Percentiles rank a stretch among this genome's conserved stretches.
These are phyloP conservation scores for Carallia pectinifolia DNA, from an alignment of 345 rosid species.

Conservation along the genomic window DNA sequence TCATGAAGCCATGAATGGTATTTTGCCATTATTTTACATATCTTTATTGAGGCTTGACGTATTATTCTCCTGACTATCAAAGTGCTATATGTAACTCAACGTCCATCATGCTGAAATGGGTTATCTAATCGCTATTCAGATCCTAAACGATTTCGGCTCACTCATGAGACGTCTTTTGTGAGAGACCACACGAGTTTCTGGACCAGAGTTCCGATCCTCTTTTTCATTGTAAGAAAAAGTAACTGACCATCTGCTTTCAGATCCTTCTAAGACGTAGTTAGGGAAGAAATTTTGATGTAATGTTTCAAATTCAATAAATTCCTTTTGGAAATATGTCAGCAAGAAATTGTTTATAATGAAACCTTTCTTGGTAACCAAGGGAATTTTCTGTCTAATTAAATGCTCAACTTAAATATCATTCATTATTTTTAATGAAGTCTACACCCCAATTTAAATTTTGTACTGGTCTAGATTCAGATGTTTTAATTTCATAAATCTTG, in stretches of 20 bases:
- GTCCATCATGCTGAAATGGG: constrained; percentile 12
- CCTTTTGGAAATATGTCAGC: too few species aligned
- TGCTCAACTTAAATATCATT: too few species aligned
- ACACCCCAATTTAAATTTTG: too few species aligned
- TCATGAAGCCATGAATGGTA: constrained; percentile 45
- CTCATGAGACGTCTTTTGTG: constrained; percentile 92
- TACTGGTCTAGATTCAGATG: too few species aligned
- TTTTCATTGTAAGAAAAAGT: constrained; percentile 55
- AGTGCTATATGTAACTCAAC: background rate
- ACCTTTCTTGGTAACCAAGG: too few species aligned
- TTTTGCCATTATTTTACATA: background rate
- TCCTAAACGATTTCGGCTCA: constrained; percentile 78
- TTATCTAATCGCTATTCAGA: constrained; percentile 39
- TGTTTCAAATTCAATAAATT: too few species aligned
- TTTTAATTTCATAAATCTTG: background rate
- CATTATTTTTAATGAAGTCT: too few species aligned
- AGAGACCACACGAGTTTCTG: constrained; percentile 59
- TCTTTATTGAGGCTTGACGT: background rate
- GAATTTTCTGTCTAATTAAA: too few species aligned
- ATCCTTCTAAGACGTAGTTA: too few species aligned
- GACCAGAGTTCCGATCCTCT: constrained; percentile 48
- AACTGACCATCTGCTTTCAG: background rate
- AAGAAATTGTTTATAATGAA: too few species aligned
- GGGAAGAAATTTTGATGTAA: too few species aligned
- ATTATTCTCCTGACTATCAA: background rate